phyloP scores from a whole-genome alignment of 140 eudicot species.

The Ambrosia hybrid region DNA sequence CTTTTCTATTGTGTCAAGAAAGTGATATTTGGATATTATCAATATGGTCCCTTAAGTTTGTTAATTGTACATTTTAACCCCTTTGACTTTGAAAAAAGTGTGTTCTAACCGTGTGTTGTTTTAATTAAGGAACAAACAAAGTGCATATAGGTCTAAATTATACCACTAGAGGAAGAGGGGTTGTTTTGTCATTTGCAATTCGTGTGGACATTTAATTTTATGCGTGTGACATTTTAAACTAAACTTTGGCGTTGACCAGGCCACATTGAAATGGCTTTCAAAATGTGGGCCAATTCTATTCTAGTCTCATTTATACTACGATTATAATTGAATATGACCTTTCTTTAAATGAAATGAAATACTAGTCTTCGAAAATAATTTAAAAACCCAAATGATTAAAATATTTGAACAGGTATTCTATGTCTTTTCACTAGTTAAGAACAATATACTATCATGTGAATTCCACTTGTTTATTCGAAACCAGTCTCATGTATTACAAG shows the following conservation, averaged over 20 bases:
- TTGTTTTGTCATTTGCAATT: background rate
- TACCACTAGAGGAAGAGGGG: background rate
- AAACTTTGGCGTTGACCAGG: background rate
- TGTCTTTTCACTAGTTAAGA: too few relatives aligned
- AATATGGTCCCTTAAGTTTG: slow-evolving; percentile 17
- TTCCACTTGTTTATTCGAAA: too few relatives aligned
- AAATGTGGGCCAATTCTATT: background rate
- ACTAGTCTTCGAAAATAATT: too few relatives aligned
- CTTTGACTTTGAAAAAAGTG: background rate
- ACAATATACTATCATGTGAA: too few relatives aligned
- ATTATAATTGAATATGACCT: background rate
- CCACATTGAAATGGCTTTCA: background rate
- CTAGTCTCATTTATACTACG: background rate
- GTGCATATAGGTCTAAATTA: background rate
- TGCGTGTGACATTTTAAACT: background rate
- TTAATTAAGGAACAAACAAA: background rate
- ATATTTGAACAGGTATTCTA: too few relatives aligned
- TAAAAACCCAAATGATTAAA: too few relatives aligned
- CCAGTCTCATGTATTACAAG: too few relatives aligned
- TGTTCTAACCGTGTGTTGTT: slow-evolving; percentile 3
- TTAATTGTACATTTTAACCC: slow-evolving; percentile 5
- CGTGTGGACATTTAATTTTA: background rate
- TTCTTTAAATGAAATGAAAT: background rate
- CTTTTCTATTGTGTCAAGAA: slow-evolving; percentile 6
- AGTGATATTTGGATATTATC: slow-evolving; percentile 9